Conservation (phyloP, 2,329 filamentous ascomycete species). For the Fusarium camptoceras region DNA sequence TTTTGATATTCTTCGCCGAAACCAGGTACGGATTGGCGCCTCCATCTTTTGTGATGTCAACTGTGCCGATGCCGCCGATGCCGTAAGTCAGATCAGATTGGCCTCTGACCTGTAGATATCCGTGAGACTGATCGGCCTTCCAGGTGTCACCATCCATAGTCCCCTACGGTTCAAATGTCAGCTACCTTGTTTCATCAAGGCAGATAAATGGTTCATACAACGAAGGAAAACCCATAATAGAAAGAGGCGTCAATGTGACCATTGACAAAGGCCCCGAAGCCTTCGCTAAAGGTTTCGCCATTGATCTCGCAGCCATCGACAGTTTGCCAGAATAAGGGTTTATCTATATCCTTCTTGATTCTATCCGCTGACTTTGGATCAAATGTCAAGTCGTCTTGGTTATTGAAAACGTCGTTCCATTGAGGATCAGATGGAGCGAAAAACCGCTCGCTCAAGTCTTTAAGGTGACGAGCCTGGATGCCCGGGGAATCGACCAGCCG, state of each 20-base stretch:
- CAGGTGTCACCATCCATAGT: background rate
- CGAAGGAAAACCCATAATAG: background rate
- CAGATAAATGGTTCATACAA: too few relatives aligned
- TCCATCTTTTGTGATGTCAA: background rate
- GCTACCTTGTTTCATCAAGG: too few relatives aligned
- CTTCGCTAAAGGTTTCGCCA: background rate
- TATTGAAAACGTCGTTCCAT: fast-evolving
- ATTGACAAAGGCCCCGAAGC: background rate
- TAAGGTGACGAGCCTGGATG: fast-evolving
- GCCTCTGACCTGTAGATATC: background rate
- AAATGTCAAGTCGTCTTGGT: background rate
- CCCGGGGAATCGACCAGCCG: background rate
- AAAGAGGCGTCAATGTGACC: background rate
- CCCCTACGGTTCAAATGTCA: too few relatives aligned
- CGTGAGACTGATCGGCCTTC: background rate
- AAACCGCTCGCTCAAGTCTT: fast-evolving
- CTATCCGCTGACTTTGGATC: fast-evolving
- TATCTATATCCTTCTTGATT: background rate
- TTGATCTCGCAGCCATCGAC: fast-evolving
- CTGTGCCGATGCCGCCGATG: background rate
- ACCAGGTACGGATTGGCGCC: background rate
- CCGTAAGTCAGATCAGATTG: background rate
- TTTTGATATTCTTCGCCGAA: too few relatives aligned
- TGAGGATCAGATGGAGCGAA: fast-evolving
- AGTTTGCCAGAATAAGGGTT: background rate